These are phyloP conservation scores for Rubia yunnanensis DNA, from an alignment of 257 asterid genomes.

Conservation along the genomic window DNA sequence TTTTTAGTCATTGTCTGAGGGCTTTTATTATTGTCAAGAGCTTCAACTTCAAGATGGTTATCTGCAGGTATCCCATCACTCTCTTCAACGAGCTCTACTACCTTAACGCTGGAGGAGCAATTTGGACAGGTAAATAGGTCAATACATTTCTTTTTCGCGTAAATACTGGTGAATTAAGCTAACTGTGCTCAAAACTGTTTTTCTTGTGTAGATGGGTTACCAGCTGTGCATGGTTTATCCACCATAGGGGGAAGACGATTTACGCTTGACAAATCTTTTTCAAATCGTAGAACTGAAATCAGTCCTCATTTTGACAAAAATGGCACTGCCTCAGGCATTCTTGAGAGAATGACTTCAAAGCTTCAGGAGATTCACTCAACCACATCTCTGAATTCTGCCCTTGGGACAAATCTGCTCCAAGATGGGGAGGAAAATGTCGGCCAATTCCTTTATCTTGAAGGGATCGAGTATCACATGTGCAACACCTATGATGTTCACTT, in stretches of 20 bases:
- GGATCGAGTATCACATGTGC: conserved; percentile 91
- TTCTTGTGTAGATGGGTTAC: conserved; percentile 64
- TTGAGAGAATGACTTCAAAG: conserved; percentile 65
- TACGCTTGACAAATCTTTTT: conserved; percentile 44
- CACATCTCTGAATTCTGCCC: conserved; percentile 50
- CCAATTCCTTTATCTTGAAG: conserved; percentile 90
- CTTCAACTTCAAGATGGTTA: conserved; percentile 16
- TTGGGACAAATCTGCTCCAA: conserved; percentile 62
- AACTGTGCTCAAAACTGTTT: background rate
- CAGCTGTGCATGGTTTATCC: conserved; percentile 54
- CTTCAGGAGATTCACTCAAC: conserved; percentile 61
- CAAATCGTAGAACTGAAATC: conserved; percentile 14
- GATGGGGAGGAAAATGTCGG: conserved; percentile 85
- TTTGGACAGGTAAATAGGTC: conserved; percentile 75
- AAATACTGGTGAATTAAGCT: conserved; percentile 9
- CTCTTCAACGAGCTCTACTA: conserved; percentile 96
- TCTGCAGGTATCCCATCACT: conserved; percentile 79
- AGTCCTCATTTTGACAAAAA: conserved; percentile 24
- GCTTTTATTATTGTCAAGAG: conserved; percentile 3
- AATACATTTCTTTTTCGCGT: conserved; percentile 11
- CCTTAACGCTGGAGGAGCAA: conserved; percentile 88
- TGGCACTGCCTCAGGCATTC: conserved; percentile 65
- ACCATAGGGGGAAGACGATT: conserved; percentile 47
- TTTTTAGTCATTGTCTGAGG: conserved; percentile 16
- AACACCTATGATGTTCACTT: conserved; percentile 95